Evolutionary conservation across 495 filamentous ascomycete genomes (phyloP).

Genomic region (Neurospora intermedia): DNA sequence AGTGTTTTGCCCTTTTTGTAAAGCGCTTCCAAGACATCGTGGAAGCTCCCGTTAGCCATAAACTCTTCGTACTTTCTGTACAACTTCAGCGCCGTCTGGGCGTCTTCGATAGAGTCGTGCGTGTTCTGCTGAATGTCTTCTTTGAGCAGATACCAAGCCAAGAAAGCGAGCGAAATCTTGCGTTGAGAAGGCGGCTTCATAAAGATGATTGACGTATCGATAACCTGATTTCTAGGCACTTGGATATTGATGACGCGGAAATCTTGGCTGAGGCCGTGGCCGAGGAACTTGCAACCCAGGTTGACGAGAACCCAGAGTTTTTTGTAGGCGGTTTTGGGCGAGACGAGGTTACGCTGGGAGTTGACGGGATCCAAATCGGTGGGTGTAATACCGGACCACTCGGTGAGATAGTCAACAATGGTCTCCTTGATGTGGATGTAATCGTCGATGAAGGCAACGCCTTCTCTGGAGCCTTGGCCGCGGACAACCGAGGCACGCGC

Average conservation of each 20-base stretch:
- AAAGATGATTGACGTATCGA: slow-evolving; percentile 87
- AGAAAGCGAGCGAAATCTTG: slow-evolving; percentile 75
- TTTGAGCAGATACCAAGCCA: slow-evolving; percentile 78
- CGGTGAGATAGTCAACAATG: slow-evolving; percentile 92
- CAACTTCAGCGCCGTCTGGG: slow-evolving; percentile 74
- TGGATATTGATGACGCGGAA: slow-evolving; percentile 98
- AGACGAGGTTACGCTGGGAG: slow-evolving; percentile 69
- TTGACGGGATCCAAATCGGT: slow-evolving; percentile 68
- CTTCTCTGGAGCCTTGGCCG: slow-evolving; percentile 62
- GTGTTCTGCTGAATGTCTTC: slow-evolving; percentile 83
- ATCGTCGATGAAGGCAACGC: slow-evolving; percentile 87
- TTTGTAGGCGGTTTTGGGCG: slow-evolving; percentile 88
- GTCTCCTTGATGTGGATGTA: slow-evolving; percentile 85
- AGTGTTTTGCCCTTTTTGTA: slow-evolving; percentile 61
- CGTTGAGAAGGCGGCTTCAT: slow-evolving; percentile 58
- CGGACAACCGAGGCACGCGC: slow-evolving; percentile 83
- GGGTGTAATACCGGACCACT: slow-evolving; percentile 78
- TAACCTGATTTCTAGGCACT: slow-evolving; percentile 79
- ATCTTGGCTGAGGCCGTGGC: slow-evolving; percentile 84
- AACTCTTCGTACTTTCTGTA: slow-evolving; percentile 89
- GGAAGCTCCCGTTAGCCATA: slow-evolving; percentile 68
- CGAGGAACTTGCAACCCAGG: slow-evolving; percentile 85
- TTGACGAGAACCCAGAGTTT: slow-evolving; percentile 96
- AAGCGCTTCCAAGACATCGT: slow-evolving; percentile 68
- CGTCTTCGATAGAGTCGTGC: slow-evolving; percentile 92